Conservation (phyloP, 345 rosid species). For the Murraya paniculata region DNA sequence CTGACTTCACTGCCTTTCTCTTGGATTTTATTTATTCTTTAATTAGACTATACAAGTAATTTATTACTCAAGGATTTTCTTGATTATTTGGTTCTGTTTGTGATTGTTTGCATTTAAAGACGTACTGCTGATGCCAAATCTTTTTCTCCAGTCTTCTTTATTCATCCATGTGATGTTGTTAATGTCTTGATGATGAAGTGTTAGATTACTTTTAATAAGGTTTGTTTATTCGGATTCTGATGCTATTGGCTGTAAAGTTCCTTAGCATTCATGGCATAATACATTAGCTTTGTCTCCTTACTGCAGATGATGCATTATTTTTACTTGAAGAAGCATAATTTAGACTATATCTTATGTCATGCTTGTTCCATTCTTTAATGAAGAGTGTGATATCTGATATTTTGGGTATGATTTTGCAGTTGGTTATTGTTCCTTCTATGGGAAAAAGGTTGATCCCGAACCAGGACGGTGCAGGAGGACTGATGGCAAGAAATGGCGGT, state of each 20-base stretch:
- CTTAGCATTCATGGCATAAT: background rate
- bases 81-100: background rate
- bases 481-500: conserved; percentile 63
- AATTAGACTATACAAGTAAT: background rate
- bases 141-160: conserved; percentile 14
- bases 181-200: conserved; percentile 20
- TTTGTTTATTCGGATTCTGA: conserved; percentile 14
- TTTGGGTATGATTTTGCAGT: conserved; percentile 30
- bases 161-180: conserved; percentile 25
- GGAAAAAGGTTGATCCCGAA: conserved; percentile 60
- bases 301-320: conserved; percentile 11
- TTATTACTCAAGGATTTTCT: background rate
- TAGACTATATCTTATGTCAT: background rate
- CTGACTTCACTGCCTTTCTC: background rate
- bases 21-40: background rate
- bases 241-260: background rate
- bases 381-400: conserved; percentile 4
- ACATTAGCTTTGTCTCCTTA: background rate
- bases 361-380: background rate
- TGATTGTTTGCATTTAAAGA: conserved; percentile 12
- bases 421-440: conserved; percentile 50
- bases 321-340: background rate
- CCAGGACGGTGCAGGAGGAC: conserved; percentile 64
- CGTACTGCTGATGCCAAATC: conserved; percentile 21
- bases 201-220: conserved; percentile 1